Conservation (phyloP, 176 grass and related monocot species). For the Cenchrus americanus region DNA sequence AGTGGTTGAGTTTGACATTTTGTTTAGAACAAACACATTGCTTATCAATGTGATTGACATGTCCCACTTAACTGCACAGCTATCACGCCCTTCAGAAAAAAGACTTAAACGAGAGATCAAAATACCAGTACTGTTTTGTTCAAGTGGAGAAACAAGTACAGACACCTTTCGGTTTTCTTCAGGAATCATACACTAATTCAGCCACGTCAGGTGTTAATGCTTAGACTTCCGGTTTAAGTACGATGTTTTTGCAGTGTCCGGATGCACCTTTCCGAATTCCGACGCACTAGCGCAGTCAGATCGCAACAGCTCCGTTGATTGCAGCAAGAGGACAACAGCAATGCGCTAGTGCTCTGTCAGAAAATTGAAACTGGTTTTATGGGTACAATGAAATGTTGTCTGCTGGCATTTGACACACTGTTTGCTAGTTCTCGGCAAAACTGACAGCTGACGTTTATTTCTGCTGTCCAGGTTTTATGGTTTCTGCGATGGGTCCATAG, state of each 20-base stretch:
- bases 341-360: not conserved
- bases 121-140: not conserved
- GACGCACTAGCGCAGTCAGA: not conserved
- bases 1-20: constrained; percentile 12
- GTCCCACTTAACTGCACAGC: constrained; percentile 9
- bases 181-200: not conserved
- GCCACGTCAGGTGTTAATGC: not conserved
- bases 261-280: not conserved
- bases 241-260: not conserved
- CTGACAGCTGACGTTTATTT: not conserved
- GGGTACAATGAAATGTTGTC: not conserved
- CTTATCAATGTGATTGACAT: not conserved
- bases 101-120: not conserved
- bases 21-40: not conserved
- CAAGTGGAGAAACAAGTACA: not conserved
- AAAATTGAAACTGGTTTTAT: not conserved
- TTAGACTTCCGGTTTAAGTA: not conserved
- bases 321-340: not conserved
- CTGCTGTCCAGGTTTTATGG: not conserved
- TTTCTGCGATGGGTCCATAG: not conserved
- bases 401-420: not conserved
- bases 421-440: not conserved
- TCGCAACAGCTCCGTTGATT: not conserved
- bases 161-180: not conserved
- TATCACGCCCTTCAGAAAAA: not conserved